Base-by-base conservation (phyloP, 2,329 filamentous ascomycete genomes). In the Zymoseptoria crescenta region DNA sequence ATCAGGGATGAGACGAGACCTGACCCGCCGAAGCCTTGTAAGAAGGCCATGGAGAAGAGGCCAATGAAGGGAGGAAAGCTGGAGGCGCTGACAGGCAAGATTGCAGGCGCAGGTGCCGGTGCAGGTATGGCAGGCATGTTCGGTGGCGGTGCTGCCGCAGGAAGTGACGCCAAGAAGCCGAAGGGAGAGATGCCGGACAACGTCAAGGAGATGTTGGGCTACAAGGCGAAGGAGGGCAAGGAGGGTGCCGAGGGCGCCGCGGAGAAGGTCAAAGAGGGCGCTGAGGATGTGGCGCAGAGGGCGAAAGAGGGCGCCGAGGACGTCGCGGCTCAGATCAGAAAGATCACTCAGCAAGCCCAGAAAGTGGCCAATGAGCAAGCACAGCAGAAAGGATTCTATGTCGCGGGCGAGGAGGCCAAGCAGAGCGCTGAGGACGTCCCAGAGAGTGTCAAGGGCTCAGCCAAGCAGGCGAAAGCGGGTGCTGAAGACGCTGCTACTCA, bases 51-150 rank as follows among this genome's bases (percentile, higher is more conserved):
- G 66, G 64, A 68, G 65, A 70, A 70, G 65, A 60, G 65, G 59
- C 67, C 67, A 59, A 62, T 67, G 9, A 68, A 68, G 57, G 67
- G 67, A 16, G 69, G 68, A 4, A 70, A 65, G 60, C 50, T 70
- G 61, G 68, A 69, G 54, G 57, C 52, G 4, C 41, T 67, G 49
- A 65, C 67, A 59, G 60, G 57, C 2, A 56, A 52, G 9, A 59
- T 65, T 41, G 58, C 53, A 16, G 53, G 51, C 20, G 35, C 35
- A 4, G 35, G 35, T 45, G 35, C 53, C 13, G 53, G 53, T 20
- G 21, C 9, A 16, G 49, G 24, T 9, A 45, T 24, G 54, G 54
- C 29, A 10, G 29, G 29, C 24, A 51, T 64, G 59, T 54, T 62
- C 50, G 60, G 62, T 13, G 45, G 52, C n/a, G 54, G 50, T 57